A percentile compares a stretch with the other conserved stretches of the same genome.
Evolutionary conservation across 2,329 filamentous ascomycete genomes (phyloP).

Genomic region (Xylaria arbuscula): DNA sequence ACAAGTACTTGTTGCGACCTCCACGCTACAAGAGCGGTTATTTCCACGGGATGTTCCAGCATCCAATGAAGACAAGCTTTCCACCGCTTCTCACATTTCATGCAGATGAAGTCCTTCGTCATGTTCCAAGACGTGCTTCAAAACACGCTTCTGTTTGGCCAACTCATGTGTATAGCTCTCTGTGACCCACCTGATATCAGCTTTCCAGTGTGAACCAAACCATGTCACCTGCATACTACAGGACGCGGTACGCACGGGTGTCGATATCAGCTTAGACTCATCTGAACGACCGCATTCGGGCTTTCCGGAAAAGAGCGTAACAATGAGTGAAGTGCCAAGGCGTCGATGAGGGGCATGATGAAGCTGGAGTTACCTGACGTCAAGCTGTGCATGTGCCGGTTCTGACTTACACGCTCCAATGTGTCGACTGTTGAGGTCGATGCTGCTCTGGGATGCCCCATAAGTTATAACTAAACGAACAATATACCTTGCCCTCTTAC

Average conservation of each 20-base stretch:
- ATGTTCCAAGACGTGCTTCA: background rate
- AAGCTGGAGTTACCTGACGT: constrained; percentile 9
- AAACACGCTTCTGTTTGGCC: background rate
- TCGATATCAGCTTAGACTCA: constrained; percentile 14
- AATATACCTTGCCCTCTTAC: background rate
- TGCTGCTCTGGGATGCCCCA: background rate
- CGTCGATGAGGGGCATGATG: constrained; percentile 20
- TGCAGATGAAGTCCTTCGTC: background rate
- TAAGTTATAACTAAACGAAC: constrained; percentile 7
- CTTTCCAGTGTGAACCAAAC: background rate
- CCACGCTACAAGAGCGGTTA: constrained; percentile 8
- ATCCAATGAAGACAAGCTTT: constrained; percentile 17
- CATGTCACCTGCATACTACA: constrained; percentile 15
- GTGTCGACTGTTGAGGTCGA: background rate
- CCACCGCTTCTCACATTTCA: background rate
- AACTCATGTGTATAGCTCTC: background rate
- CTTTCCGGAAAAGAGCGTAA: constrained; percentile 5
- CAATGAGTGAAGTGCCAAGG: background rate
- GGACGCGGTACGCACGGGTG: constrained; percentile 5
- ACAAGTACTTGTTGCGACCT: constrained; percentile 25
- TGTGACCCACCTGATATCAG: background rate
- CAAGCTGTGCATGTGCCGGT: constrained; percentile 18
- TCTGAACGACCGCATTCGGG: constrained; percentile 12
- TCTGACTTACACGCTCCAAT: constrained; percentile 13
- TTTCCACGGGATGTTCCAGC: background rate